Percentiles rank a stretch among this genome's conserved stretches.
Conservation (phyloP, 257 asterid genomes). For the Buddleja alternifolia region DNA sequence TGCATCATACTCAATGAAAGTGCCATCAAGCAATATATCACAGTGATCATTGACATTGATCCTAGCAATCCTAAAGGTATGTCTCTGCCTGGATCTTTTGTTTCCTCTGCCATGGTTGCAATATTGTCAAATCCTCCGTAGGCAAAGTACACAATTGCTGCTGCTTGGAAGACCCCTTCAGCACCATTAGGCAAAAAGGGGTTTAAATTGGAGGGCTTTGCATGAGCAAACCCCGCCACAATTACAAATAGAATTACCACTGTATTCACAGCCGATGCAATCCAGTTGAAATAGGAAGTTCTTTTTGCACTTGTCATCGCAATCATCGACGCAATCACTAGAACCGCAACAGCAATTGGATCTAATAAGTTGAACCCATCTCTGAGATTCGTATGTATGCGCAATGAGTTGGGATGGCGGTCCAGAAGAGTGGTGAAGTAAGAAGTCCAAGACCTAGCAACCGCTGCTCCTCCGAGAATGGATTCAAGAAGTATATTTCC, state of each 20-base stretch:
- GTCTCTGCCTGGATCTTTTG: conserved; percentile 51
- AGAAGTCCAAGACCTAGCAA: conserved; percentile 67
- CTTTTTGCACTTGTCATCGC: conserved; percentile 53
- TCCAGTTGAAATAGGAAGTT: conserved; percentile 59
- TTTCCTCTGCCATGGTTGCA: conserved; percentile 70
- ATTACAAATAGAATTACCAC: conserved; percentile 56
- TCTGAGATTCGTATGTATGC: conserved; percentile 46
- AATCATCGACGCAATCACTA: conserved; percentile 38
- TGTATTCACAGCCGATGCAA: conserved; percentile 59
- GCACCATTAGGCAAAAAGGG: conserved; percentile 60
- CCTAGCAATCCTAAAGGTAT: conserved; percentile 64
- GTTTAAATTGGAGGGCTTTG: conserved; percentile 42
- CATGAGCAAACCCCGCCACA: conserved; percentile 58
- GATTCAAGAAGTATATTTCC: conserved; percentile 65
- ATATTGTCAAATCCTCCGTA: conserved; percentile 59
- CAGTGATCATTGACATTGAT: conserved; percentile 67
- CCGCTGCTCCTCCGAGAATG: conserved; percentile 61
- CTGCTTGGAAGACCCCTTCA: conserved; percentile 59
- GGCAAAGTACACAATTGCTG: conserved; percentile 63
- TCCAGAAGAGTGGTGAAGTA: conserved; percentile 63
- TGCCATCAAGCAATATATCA: conserved; percentile 69
- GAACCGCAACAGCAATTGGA: conserved; percentile 55
- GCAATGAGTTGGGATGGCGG: conserved; percentile 49
- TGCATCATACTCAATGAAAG: conserved; percentile 60
- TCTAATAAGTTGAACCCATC: conserved; percentile 49